Base-by-base conservation (phyloP, 2,329 filamentous ascomycete genomes). In the Ramichloridium luteum region DNA sequence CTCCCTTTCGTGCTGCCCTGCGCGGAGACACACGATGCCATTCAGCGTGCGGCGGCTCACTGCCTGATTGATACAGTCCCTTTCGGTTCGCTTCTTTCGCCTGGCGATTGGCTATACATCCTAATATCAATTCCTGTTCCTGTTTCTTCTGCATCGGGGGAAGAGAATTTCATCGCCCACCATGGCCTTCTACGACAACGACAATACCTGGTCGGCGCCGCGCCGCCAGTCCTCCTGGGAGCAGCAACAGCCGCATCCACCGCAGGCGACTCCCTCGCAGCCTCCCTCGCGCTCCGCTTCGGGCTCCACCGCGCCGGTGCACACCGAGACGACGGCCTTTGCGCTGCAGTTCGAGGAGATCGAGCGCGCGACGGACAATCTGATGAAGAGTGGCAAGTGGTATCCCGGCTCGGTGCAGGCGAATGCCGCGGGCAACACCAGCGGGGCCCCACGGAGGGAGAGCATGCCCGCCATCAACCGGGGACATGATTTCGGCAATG, bases 301-400 rank as follows among this genome's bases (percentile, higher is more conserved):
- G 40, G 84, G 71, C 58, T 85, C 80, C 36, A 77, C 79, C 17
- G 57, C 64, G 45, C 67, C 67, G 44, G 54, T 59, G 30, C 81
- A 88, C 45, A 29, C 39, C 28, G 83, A 92, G 39, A 69, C 72
- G 36, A 65, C 68, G 51, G 84, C 85, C 37, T 93, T 93, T 57
- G 75, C 74, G 46, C 78, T 80, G 55, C 85, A 93, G 61, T 79
- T 93, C 58, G 85, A 93, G 65, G 90, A 98, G 73, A 85, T 98
- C 50, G 90, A 96, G 46, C 80, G 88, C 56, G 88, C 88, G 47
- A 77, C 88, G 52, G 90, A 96, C 54, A 96, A 96, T 59, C 72
- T 98, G 39, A 72, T 88, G 53, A 96, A 96, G 71, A 93, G 86
- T 58, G 86, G 86, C 52, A 96, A 96, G 68, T 77, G 86, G 63